phyloP scores from a whole-genome alignment of 2,329 filamentous ascomycete genomes.

The Didymella pomorum region DNA sequence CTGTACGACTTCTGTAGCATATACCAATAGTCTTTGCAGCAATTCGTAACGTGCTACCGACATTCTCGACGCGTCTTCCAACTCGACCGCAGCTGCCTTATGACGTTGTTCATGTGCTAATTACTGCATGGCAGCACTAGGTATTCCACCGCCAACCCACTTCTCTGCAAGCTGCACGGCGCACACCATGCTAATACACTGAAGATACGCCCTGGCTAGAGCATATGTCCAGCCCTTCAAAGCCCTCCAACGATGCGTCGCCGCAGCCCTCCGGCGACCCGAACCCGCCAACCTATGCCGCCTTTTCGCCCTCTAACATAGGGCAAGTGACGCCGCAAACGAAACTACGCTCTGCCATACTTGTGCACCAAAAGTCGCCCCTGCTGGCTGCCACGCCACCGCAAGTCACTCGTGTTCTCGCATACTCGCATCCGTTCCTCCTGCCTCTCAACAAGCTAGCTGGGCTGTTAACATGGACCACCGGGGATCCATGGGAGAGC shows the following conservation, averaged over 20 bases:
- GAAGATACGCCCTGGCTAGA: constrained; percentile 53
- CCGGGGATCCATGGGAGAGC: constrained; percentile 94
- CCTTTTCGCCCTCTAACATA: constrained; percentile 86
- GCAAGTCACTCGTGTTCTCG: constrained; percentile 90
- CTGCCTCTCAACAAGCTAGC: constrained; percentile 85
- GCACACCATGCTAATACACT: constrained; percentile 40
- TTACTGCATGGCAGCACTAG: constrained; percentile 54
- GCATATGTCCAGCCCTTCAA: constrained; percentile 52
- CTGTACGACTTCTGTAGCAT: neutral
- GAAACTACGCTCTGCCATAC: constrained; percentile 85
- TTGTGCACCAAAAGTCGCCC: constrained; percentile 96
- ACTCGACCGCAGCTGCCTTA: constrained; percentile 40
- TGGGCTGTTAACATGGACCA: constrained; percentile 92
- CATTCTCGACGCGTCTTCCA: constrained; percentile 27
- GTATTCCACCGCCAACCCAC: constrained; percentile 37
- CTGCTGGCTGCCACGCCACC: constrained; percentile 91
- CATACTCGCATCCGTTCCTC: constrained; percentile 94
- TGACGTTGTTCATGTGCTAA: constrained; percentile 44
- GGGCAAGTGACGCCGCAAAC: constrained; percentile 72
- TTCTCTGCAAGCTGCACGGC: constrained; percentile 18
- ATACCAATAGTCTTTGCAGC: neutral
- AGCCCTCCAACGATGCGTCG: constrained; percentile 49
- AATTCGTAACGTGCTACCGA: neutral
- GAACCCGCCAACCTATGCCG: constrained; percentile 77
- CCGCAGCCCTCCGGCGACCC: constrained; percentile 53